A percentile compares a stretch with the other conserved stretches of the same genome.
Conservation (phyloP, 176 grass and related monocot genomes). For the Melocanna baccifera region DNA sequence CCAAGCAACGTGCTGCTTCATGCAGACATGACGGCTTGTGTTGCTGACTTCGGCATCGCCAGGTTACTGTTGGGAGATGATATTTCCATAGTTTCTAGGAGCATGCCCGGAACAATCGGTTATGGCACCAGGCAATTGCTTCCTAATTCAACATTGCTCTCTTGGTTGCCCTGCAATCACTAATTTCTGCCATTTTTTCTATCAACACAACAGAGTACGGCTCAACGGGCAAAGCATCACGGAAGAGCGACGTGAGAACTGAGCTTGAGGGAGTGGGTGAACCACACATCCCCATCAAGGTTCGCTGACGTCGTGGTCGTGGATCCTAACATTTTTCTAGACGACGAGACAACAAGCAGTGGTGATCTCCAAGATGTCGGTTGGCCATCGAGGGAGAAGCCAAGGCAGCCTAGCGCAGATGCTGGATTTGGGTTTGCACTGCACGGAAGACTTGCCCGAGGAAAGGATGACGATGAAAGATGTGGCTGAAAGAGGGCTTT, state of each 20-base stretch:
- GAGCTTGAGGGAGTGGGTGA: conserved; percentile 39
- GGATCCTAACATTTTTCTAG: background rate
- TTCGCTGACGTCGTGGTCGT: conserved; percentile 4
- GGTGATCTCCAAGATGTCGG: background rate
- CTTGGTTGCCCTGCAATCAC: no score
- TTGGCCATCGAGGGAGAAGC: background rate
- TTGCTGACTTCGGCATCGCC: conserved; percentile 51
- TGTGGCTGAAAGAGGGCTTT: no score
- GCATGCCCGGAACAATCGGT: conserved; percentile 36
- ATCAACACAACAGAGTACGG: conserved; percentile 34
- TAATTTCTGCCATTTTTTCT: background rate
- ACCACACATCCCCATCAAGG: background rate
- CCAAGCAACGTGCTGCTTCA: conserved; percentile 60
- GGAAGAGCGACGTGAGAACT: conserved; percentile 40
- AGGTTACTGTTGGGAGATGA: conserved; percentile 27
- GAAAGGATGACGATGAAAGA: no score
- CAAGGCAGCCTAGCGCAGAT: no score
- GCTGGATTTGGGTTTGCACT: no score
- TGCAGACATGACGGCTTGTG: conserved; percentile 43
- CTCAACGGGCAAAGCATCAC: conserved; percentile 17
- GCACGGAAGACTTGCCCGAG: no score
- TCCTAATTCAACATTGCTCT: background rate
- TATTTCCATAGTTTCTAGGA: no score
- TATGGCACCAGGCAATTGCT: conserved; percentile 34
- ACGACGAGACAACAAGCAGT: background rate